Base-by-base conservation (phyloP, 345 rosid species). In the Salix udensis region DNA sequence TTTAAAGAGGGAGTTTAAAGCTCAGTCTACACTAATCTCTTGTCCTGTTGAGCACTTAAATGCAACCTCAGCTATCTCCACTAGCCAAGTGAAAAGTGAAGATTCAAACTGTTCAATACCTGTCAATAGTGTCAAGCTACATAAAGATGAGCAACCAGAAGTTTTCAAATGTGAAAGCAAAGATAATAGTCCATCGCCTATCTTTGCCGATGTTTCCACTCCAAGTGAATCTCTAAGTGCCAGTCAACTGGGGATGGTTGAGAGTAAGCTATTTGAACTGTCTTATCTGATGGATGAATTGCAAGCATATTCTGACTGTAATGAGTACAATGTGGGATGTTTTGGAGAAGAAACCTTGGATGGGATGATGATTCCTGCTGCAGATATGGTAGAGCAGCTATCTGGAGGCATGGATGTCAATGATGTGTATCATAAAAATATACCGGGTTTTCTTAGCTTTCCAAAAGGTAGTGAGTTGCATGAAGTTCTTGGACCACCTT, bases 391-490 rank as follows among this genome's bases (percentile, higher is more conserved):
- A 23, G 77, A 68, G 44, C 73, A 73, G 30, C 66, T 55, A 62
- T 71, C 44, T 53, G 76, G 68, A 71, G 86, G 79, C 62, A 71
- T 30, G 23, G 77, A 37, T 65, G 46, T 52, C 42, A 36, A 68
- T 31, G 62, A 75, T 68, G 26, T 26, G 0, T 30, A 23, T 42
- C 60, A 74, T 44, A 53, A 40, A 48, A 70, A 18, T 48, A 19
- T 67, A 8, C 53, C 46, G 50, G 77, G 76, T 77, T 79, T 80
- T 42, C 79, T 79, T 72, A 74, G 71, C 72, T 87, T 87, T 66
- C 88, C 88, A 13, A 15, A 68, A 62, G 85, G 85, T 31, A 76
- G 71, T 23, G 88, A 91, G 80, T 83, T 88, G 48, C 86, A 84
- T 68, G 75, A 85, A 73, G 89, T 84, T 10, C 85, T 86, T 65